Evolutionary conservation across 1,139 yeast species (phyloP), one percentile per base, ranked within the genome.

Genomic region (Scheffersomyces segobiensis): DNA sequence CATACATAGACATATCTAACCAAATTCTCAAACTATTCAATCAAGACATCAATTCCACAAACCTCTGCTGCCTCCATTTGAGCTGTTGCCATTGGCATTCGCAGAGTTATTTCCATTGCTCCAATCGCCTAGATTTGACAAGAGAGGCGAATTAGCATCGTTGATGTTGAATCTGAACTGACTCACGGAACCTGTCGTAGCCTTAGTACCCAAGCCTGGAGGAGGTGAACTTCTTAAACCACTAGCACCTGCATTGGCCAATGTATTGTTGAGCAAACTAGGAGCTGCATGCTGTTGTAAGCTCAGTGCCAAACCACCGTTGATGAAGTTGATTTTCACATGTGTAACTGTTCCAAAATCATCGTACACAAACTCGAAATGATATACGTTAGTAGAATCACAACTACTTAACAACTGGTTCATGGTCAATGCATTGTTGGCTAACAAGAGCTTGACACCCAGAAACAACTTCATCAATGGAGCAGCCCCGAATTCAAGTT

Each of bases 271-370:
- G 10, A 48, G 50, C 50, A 48, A 48, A 8, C n/a, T 20, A 20
- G 17, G 50, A 18, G 21, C n/a, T 4, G 26, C 17, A 5, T 21
- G 50, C 7, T 10, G 26, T 21, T 48, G 50, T 26, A 48, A 20
- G 26, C 20, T 20, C 24, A 14, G 50, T 0, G 50, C n/a, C 21
- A 48, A 24, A 20, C 50, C 50, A 14, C 21, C n/a, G 26, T 26
- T 24, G 39, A 39, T 47, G 26, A 50, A 49, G 4, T 62, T 64
- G 24, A 76, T 74, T 60, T 80, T 79, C 53, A 81, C 72, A 61
- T 79, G 83, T 17, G 80, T 78, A 1, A 82, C 83, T 14, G 75
- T 76, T 1, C 85, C 85, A 57, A 73, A 72, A 54, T 82, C 84
- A 63, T 83, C 87, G 64, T 79, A 81, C 47, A 79, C 67, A 53